phyloP scores from a whole-genome alignment of 2,329 filamentous ascomycete species.

The Calonectria naviculata region DNA sequence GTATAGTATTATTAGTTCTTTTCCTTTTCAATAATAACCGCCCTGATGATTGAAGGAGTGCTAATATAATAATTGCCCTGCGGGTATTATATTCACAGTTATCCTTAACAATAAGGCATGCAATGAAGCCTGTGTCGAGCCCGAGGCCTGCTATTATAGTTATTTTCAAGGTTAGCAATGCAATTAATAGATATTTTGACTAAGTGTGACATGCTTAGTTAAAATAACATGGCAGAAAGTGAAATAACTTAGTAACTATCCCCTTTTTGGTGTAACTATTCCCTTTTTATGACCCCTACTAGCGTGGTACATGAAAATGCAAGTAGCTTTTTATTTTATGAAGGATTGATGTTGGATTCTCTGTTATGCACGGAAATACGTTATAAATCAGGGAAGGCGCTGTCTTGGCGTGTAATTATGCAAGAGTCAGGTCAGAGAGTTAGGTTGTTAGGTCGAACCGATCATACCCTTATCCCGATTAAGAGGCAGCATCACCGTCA shows the following conservation, averaged over 20 bases:
- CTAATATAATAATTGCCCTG: not conserved
- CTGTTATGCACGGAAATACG: not conserved
- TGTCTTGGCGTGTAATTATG: not conserved
- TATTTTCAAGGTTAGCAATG: not conserved
- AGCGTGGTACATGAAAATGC: not conserved
- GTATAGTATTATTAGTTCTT: no score
- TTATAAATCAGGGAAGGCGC: not conserved
- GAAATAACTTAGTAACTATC: not conserved
- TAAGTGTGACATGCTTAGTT: not conserved
- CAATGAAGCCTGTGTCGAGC: not conserved
- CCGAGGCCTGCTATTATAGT: not conserved
- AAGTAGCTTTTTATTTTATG: not conserved
- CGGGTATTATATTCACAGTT: not conserved
- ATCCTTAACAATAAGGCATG: not conserved
- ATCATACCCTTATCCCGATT: no score
- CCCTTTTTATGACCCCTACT: not conserved
- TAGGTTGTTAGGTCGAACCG: no score
- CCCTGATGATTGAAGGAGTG: no score
- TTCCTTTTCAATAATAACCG: no score
- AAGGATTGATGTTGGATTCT: not conserved
- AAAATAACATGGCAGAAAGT: not conserved
- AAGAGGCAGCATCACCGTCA: conserved; percentile 5
- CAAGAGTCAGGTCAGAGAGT: not conserved
- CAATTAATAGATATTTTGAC: not conserved
- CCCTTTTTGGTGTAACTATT: no score